phyloP scores from a whole-genome alignment of 805 yeast species.

The Saccharomycopsis lassenensis region DNA sequence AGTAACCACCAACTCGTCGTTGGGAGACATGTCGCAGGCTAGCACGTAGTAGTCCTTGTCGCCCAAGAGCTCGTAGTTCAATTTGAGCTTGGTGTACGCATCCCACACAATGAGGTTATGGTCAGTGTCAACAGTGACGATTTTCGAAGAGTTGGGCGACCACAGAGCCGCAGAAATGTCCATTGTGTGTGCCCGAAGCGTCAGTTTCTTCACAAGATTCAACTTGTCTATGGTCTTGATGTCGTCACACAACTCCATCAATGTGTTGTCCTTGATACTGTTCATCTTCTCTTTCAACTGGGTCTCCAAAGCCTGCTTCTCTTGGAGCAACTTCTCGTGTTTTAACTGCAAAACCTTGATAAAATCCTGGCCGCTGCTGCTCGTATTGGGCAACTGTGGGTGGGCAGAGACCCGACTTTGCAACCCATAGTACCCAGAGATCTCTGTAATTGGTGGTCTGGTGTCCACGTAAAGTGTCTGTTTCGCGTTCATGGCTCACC shows the following conservation, averaged over 20 bases:
- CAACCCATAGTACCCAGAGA: too few relatives aligned
- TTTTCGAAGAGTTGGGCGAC: slow-evolving; percentile 47
- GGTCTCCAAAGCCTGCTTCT: slow-evolving; percentile 6
- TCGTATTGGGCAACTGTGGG: too few relatives aligned
- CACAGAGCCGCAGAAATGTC: slow-evolving; percentile 63
- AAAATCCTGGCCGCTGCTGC: too few relatives aligned
- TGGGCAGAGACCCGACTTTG: too few relatives aligned
- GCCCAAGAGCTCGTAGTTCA: slow-evolving; percentile 30
- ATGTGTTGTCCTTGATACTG: slow-evolving; percentile 5
- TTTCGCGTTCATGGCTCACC: too few relatives aligned
- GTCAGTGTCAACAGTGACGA: slow-evolving; percentile 76
- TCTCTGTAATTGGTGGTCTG: too few relatives aligned
- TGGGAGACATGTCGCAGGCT: slow-evolving; percentile 62
- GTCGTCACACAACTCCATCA: slow-evolving; percentile 6
- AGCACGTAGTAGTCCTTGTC: slow-evolving; percentile 67
- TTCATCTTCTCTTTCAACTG: slow-evolving; percentile 8
- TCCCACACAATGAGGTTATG: slow-evolving; percentile 84
- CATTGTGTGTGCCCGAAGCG: slow-evolving; percentile 39
- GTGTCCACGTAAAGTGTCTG: too few relatives aligned
- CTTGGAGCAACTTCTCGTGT: slow-evolving; percentile 6
- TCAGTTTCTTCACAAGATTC: slow-evolving; percentile 5
- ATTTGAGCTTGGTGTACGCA: slow-evolving; percentile 56
- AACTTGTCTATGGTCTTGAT: slow-evolving; percentile 2
- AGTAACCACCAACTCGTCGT: slow-evolving; percentile 55
- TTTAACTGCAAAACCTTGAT: too few relatives aligned